Evolutionary conservation across 805 yeast genomes (phyloP), one percentile per base, ranked within the genome.

Genomic region (Candida bentonensis): DNA sequence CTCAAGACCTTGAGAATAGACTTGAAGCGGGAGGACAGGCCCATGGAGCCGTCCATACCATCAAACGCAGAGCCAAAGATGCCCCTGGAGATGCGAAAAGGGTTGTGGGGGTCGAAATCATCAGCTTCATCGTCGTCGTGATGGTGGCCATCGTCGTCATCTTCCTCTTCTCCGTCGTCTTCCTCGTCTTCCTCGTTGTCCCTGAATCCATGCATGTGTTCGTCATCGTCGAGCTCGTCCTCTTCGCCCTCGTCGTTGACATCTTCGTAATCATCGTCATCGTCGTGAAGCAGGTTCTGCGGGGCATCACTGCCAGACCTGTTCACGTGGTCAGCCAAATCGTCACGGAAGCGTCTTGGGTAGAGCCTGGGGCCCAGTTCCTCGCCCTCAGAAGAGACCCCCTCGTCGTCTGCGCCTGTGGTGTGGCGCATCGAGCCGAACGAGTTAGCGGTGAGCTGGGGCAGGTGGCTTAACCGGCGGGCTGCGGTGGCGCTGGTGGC

Each of bases 71-170:
- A 36, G 36, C 47, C 40, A 46, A 25, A 15, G 40, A 22, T 21
- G 41, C 42, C 13, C 42, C 45, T 21, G 44, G 43, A 4, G 40
- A 41, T 22, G 47, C 45, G 22, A 42, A 45, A 21, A 42, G 46
- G 21, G 44, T 22, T 28, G 52, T n/a, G n/a, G 43, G 45, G 47
- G 40, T 47, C 50, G n/a, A 51, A 49, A 23, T 47, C 61, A 7
- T 52, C 51, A 1, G 49, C 56, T 20, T 51, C 51, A 5, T 45
- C 49, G 5, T 50, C 51, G n/a, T 47, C 45, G 15, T 49, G 53
- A 1, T 59, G 62, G 3, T 51, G 57, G 5, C 53, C 63, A 4
- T 56, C 61, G 22, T 53, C 53, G 3, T 52, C 51, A 9, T 50
- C 44, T 28, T 42, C 51, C 3, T 43, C 52, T 2, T 43, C 50